phyloP scores from a whole-genome alignment of 805 yeast species.

The Hanseniaspora singularis region DNA sequence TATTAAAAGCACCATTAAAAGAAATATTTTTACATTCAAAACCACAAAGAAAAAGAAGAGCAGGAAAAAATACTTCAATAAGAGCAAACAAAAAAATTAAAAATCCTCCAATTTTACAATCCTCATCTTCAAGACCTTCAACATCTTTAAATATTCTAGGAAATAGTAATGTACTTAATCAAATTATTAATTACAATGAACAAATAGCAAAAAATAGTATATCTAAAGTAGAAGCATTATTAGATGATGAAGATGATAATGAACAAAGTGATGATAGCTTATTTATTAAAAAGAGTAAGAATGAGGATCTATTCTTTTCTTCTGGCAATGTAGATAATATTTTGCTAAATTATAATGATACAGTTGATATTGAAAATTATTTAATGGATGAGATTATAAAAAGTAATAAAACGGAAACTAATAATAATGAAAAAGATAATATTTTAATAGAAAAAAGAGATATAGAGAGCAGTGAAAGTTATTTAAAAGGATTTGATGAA shows the following conservation, averaged over 20 bases:
- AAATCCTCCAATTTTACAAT: not conserved
- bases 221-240: not conserved
- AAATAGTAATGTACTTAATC: no score
- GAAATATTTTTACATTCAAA: no score
- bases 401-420: not conserved
- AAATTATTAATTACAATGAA: not conserved
- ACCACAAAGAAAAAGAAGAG: not conserved
- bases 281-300: not conserved
- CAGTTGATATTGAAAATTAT: conserved; percentile 9
- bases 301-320: not conserved
- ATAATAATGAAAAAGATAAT: not conserved
- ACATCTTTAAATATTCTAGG: not conserved
- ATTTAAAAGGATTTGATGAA: no score
- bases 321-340: not conserved
- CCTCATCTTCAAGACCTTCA: not conserved
- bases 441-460: not conserved
- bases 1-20: not conserved
- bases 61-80: not conserved
- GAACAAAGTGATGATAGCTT: no score
- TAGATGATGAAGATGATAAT: not conserved
- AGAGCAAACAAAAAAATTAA: not conserved
- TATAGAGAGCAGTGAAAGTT: not conserved
- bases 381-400: conserved; percentile 2
- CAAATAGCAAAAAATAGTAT: not conserved
- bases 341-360: conserved; percentile 2